A percentile compares a stretch with the other conserved stretches of the same genome.
Evolutionary conservation across 2,329 filamentous ascomycete genomes (phyloP).

Genomic region (Colletotrichum viniferum): DNA sequence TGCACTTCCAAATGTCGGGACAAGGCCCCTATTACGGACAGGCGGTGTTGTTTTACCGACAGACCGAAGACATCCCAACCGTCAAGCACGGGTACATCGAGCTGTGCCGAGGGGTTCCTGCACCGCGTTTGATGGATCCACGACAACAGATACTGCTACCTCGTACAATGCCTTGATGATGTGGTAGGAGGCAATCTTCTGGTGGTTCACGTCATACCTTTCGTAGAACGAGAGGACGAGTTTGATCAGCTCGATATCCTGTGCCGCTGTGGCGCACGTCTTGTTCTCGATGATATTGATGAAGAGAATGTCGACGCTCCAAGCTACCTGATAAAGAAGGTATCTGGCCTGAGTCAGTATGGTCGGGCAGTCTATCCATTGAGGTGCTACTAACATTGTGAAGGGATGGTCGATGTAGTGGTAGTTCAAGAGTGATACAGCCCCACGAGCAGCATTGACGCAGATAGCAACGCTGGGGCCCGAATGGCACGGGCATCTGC

Average conservation of each 20-base stretch:
- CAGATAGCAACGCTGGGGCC: constrained; percentile 1
- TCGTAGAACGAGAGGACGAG: constrained; percentile 10
- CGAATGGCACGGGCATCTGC: not conserved
- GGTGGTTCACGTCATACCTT: constrained; percentile 4
- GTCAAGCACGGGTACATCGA: constrained; percentile 34
- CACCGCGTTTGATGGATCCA: not conserved
- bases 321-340: constrained; percentile 13
- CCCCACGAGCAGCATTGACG: constrained; percentile 7
- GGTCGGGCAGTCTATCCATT: not conserved
- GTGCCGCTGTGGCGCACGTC: not conserved
- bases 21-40: constrained; percentile 52
- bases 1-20: constrained; percentile 45
- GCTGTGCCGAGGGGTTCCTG: not conserved
- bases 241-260: constrained; percentile 14
- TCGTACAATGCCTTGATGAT: constrained; percentile 1
- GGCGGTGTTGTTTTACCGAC: constrained; percentile 36
- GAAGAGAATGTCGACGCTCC: constrained; percentile 17
- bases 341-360: not conserved
- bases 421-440: constrained; percentile 7
- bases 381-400: not conserved
- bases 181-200: not conserved
- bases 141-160: constrained; percentile 3
- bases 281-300: constrained; percentile 16
- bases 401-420: constrained; percentile 11
- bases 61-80: constrained; percentile 28